These are phyloP conservation scores for Coccomyxa subellipsoidea DNA, from an alignment of 163 green algal genomes.

Conservation along the genomic window DNA sequence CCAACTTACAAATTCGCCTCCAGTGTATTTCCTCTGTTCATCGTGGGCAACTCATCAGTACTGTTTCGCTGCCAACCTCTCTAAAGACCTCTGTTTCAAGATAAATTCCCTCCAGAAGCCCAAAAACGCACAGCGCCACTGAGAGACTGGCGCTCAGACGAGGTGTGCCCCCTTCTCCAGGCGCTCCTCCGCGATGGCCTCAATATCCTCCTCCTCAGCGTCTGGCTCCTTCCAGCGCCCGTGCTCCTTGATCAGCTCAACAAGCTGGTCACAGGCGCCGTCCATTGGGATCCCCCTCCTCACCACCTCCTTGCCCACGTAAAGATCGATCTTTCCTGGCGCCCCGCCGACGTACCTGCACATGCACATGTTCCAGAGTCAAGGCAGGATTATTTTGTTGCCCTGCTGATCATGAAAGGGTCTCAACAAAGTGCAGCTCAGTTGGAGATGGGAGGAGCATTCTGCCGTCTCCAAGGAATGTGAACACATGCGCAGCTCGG, in stretches of 20 bases:
- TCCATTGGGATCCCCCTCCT: slow-evolving; percentile 55
- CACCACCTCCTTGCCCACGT: slow-evolving; percentile 98
- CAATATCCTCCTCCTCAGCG: not conserved
- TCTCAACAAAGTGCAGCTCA: too few species aligned
- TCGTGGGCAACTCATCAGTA: too few species aligned
- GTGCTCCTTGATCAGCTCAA: slow-evolving; percentile 94
- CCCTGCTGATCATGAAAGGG: too few species aligned
- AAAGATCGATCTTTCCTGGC: slow-evolving; percentile 98
- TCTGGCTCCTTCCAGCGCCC: not conserved
- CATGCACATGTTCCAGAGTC: not conserved
- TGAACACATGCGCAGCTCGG: too few species aligned
- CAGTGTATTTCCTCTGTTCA: too few species aligned
- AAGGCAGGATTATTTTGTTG: too few species aligned
- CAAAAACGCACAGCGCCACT: not conserved
- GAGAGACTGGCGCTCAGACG: not conserved
- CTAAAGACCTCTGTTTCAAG: not conserved
- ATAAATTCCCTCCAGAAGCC: not conserved
- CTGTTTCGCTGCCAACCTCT: not conserved
- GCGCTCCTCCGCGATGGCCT: not conserved
- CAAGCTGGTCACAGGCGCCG: slow-evolving; percentile 79
- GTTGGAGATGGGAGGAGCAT: too few species aligned
- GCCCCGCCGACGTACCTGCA: slow-evolving; percentile 88
- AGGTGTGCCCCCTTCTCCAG: not conserved
- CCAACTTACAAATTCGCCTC: too few species aligned
- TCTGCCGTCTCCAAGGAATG: too few species aligned